These are phyloP conservation scores for Hypericum perforatum DNA, from an alignment of 345 rosid species.

Conservation along the genomic window DNA sequence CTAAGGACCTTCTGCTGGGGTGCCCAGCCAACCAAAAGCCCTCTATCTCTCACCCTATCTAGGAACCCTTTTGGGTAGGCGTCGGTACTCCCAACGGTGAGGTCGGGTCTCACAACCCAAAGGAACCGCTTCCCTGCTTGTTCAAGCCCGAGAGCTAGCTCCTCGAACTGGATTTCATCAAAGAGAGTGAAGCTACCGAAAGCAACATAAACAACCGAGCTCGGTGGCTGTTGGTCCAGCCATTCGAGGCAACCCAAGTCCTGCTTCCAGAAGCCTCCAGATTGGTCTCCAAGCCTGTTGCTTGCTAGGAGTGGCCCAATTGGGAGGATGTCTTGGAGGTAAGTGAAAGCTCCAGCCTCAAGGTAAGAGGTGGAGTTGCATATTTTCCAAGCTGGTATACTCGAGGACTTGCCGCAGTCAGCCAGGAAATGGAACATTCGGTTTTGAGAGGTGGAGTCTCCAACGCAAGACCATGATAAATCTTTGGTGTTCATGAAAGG, in stretches of 20 bases:
- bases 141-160: constrained; percentile 30
- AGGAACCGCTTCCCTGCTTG: constrained; percentile 17
- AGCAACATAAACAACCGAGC: constrained; percentile 38
- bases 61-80: constrained; percentile 16
- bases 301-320: constrained; percentile 23
- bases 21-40: constrained; percentile 19
- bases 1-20: constrained; percentile 25
- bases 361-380: too few relatives aligned
- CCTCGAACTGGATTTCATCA: constrained; percentile 21
- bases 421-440: too few relatives aligned
- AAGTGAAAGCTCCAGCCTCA: too few relatives aligned
- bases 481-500: too few relatives aligned
- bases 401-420: too few relatives aligned
- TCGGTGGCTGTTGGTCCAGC: constrained; percentile 30
- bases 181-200: constrained; percentile 27
- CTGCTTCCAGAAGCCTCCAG: constrained; percentile 20
- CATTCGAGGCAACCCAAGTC: constrained; percentile 26
- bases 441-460: too few relatives aligned
- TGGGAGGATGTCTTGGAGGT: constrained; percentile 7
- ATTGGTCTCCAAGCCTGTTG: neutral
- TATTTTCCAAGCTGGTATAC: too few relatives aligned
- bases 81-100: neutral
- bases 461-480: too few relatives aligned
- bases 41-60: constrained; percentile 6
- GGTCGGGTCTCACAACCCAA: constrained; percentile 23